Evolutionary conservation across 2,329 filamentous ascomycete genomes (phyloP), one percentile per base, ranked within the genome.

Genomic region (Arthrobotrys megalospora): DNA sequence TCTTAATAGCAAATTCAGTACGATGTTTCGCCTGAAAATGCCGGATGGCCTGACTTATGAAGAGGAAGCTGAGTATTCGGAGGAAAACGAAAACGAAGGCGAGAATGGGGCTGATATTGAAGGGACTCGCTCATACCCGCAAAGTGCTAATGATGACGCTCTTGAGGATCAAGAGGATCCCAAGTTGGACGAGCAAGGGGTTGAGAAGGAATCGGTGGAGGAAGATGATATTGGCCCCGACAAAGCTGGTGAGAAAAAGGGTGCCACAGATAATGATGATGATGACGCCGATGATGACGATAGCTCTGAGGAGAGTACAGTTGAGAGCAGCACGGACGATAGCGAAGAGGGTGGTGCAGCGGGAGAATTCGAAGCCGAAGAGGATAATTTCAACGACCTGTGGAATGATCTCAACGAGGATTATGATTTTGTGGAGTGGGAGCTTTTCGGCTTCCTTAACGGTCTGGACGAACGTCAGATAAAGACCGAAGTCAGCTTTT

Each of bases 261-360:
- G 5, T 28, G 24, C 24, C 24, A 28, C 11, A 45, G 12, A 36
- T 19, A 4, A 36, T 19, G 19, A 16, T 10, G 52, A 55, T 0
- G 32, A 8, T 19, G 52, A 21, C 11, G n/a, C 19, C 4, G 32
- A 55, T 3, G 52, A 55, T n/a, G 14, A 55, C 10, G 52, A 19
- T 1, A 19, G 28, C 32, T 38, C 32, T 10, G 11, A 8, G n/a
- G 52, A 55, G 32, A 55, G 52, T 5, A 55, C 32, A 12, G 11
- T 38, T 12, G 52, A 55, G 14, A 55, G 52, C 12, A 55, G 52
- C n/a, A 55, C 52, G 6, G 52, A 55, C 5, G 52, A 55, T 36
- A 55, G 52, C n/a, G 52, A 55, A 21, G 52, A 38, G 8, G 52
- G n/a, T 5, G 24, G 21, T 10, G 3, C 14, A n/a, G 11, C 10